Evolutionary conservation across 2,329 filamentous ascomycete species (phyloP), one percentile per base, ranked within the genome.

Genomic region (Fusarium sp.): DNA sequence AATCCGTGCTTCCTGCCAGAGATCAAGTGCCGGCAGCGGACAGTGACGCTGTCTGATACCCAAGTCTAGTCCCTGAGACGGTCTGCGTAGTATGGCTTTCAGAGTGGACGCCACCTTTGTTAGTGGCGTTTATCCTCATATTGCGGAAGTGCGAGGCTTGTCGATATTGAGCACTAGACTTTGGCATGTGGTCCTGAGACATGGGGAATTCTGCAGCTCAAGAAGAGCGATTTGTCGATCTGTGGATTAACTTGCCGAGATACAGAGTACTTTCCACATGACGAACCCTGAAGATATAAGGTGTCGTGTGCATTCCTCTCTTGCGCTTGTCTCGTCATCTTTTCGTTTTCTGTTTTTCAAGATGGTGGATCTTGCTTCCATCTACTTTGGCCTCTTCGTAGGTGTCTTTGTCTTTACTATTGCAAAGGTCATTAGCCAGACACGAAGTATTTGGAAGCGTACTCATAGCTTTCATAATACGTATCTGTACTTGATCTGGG

Each of bases 401-500:
- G 74, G 73, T n/a, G 56, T 75, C 27, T 74, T 75, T n/a, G 54
- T 73, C 11, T 73, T 76, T 7, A 71, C 74, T 3, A 55, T 75
- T 25, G 44, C 65, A 23, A 75, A 76, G 20, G 68, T 70, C 3
- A 33, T 69, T 1, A 53, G 64, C 4, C 74, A 76, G 53, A 74
- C 73, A 0, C 58, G 64, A 9, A 62, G 64, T 1, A 75, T 76
- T 13, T 71, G 56, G 16, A 71, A 31, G 38, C 58, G 56, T 16
- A 72, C 54, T 6, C 67, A 58, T 55, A 69, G 23, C 46, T 57
- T 68, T 38, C 65, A 56, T 14, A 74, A 72, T 55, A 62, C 62
- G 7, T 76, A 76, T 29, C 46, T 76, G 1, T 76, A 72, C 27
- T 73, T 76, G 73, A 74, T 76, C 18, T 76, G 75, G 74, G 31